A percentile compares a stretch with the other conserved stretches of the same genome.
Evolutionary conservation across 139 green algal species (phyloP).

Genomic region (Micractinium conductrix): DNA sequence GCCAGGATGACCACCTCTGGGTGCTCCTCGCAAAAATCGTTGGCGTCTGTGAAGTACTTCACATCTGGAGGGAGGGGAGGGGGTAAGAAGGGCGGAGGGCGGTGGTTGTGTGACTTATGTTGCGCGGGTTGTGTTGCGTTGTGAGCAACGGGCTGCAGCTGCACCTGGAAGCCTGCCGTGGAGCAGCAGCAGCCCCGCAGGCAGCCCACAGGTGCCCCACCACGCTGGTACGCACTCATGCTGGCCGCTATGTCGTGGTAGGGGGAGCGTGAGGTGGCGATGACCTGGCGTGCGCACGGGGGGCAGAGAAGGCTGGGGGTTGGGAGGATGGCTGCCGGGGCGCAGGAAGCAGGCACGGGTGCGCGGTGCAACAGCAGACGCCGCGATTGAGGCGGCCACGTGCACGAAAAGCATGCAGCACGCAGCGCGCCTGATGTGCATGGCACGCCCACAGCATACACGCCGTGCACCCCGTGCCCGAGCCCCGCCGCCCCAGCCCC

Average conservation of each 20-base stretch:
- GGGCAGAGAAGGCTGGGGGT: neutral
- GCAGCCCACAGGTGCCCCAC: too few species aligned
- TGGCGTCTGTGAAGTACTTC: conserved; percentile 83
- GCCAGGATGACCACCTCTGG: conserved; percentile 96
- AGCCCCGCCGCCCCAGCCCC: neutral
- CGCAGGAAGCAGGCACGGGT: neutral
- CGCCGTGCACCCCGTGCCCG: neutral
- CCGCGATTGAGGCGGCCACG: too few species aligned
- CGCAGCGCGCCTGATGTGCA: neutral
- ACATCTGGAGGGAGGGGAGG: too few species aligned
- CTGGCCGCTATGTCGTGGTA: conserved; percentile 76
- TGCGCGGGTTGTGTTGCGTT: too few species aligned
- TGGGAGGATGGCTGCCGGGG: neutral
- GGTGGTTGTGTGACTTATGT: too few species aligned
- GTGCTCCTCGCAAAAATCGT: conserved; percentile 98
- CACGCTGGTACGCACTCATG: too few species aligned
- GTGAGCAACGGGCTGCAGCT: too few species aligned
- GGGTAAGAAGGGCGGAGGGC: too few species aligned
- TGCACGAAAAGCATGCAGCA: too few species aligned
- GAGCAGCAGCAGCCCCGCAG: too few species aligned
- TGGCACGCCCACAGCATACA: neutral
- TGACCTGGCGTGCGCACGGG: conserved; percentile 58
- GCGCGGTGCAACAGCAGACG: neutral
- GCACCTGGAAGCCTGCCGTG: too few species aligned
- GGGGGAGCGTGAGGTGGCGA: conserved; percentile 82